phyloP scores from a whole-genome alignment of 768 basidiomycete genomes.

The Coprinellus aureogranulatus region DNA sequence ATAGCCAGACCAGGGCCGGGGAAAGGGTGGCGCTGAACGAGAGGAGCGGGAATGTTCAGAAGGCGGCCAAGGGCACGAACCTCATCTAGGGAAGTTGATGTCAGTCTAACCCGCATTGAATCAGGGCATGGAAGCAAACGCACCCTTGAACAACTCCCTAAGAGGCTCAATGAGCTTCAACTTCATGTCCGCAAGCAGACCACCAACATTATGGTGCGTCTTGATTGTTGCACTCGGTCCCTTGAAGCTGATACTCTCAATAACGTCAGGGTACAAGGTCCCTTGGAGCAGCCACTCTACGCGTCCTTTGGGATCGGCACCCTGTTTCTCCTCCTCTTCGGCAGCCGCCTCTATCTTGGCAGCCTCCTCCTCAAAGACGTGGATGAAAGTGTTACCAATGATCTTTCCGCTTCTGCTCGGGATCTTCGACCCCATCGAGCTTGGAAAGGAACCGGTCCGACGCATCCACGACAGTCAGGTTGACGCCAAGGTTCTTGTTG shows the following conservation, averaged over 20 bases:
- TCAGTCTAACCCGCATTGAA: conserved; percentile 3
- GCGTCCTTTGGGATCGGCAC: conserved; percentile 75
- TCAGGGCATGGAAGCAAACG: conserved; percentile 9
- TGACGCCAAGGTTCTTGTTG: conserved; percentile 89
- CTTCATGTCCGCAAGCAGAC: conserved; percentile 95
- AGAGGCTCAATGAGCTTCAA: conserved; percentile 97
- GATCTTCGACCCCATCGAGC: conserved; percentile 91
- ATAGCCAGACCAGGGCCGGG: conserved; percentile 98
- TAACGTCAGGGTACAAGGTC: conserved; percentile 97
- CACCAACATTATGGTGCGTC: conserved; percentile 99
- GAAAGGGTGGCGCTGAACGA: conserved; percentile 97
- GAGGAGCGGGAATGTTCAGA: conserved; percentile 84
- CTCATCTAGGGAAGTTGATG: conserved; percentile 62
- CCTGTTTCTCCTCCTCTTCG: conserved; percentile 67
- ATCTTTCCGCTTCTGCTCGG: conserved; percentile 96
- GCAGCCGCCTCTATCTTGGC: conserved; percentile 81
- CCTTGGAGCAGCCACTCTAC: conserved; percentile 98
- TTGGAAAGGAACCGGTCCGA: conserved; percentile 89
- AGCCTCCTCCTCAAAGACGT: conserved; percentile 95
- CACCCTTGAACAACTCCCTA: conserved; percentile 97
- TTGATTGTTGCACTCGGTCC: conserved; percentile 99
- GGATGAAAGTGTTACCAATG: conserved; percentile 98
- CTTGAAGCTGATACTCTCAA: conserved; percentile 99
- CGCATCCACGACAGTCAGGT: conserved; percentile 93
- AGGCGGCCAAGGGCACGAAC: conserved; percentile 90